These are phyloP conservation scores for Penicillium subrubescens DNA, from an alignment of 495 filamentous ascomycete genomes.

Conservation along the genomic window DNA sequence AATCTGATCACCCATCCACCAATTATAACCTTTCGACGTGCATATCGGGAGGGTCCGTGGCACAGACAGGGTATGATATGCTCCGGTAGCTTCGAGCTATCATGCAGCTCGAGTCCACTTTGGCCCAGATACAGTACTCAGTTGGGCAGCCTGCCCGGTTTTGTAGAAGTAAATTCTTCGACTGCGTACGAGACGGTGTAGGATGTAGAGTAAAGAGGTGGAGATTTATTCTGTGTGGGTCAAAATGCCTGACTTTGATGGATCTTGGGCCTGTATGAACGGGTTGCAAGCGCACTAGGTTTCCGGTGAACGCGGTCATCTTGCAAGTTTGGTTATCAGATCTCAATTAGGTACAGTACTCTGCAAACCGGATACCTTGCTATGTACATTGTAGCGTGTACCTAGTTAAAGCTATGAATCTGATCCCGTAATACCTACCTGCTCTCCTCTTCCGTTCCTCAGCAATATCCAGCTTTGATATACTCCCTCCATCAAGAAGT, in stretches of 20 bases:
- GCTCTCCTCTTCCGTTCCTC: not conserved
- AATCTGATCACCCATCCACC: not conserved
- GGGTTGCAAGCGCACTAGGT: not conserved
- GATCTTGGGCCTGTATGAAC: slow-evolving; percentile 7
- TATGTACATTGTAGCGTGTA: not conserved
- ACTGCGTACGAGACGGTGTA: not conserved
- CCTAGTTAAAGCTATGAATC: not conserved
- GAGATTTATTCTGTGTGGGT: slow-evolving; percentile 4
- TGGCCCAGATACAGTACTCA: not conserved
- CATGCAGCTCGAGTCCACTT: slow-evolving; percentile 25
- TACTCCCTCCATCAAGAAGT: not conserved
- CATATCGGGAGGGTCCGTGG: slow-evolving; percentile 23
- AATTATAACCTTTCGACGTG: slow-evolving; percentile 19
- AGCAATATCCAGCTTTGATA: not conserved
- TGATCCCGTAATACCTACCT: not conserved
- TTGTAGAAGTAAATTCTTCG: not conserved
- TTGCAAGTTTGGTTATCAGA: slow-evolving; percentile 16
- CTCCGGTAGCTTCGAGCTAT: slow-evolving; percentile 20
- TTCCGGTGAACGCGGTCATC: not conserved
- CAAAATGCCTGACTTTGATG: slow-evolving; percentile 6
- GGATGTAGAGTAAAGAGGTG: not conserved
- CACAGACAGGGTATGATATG: slow-evolving; percentile 24
- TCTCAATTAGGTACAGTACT: not conserved
- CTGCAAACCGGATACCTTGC: not conserved
- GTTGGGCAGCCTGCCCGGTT: slow-evolving; percentile 6